Evolutionary conservation across 495 filamentous ascomycete genomes (phyloP).

Genomic region (Lasiosphaeria miniovina): DNA sequence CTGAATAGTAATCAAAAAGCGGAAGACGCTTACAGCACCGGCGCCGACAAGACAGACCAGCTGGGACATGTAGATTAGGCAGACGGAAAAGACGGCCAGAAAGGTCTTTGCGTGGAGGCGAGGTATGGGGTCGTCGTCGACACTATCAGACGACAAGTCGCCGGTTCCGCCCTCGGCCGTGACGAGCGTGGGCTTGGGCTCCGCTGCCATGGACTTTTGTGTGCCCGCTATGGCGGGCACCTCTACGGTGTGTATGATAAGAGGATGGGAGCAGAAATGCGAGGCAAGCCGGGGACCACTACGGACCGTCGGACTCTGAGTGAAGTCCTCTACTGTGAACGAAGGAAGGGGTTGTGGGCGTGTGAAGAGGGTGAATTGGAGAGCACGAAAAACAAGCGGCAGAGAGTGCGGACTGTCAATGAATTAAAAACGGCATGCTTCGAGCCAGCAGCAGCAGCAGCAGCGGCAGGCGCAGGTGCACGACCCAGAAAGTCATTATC

Average conservation of each 20-base stretch:
- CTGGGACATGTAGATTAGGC: slow-evolving; percentile 35
- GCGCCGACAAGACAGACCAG: slow-evolving; percentile 30
- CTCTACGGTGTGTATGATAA: not conserved
- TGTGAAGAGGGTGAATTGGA: no score
- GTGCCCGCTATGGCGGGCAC: not conserved
- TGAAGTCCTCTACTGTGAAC: no score
- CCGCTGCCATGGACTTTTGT: not conserved
- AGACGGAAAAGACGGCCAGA: slow-evolving; percentile 30
- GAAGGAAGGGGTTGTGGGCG: no score
- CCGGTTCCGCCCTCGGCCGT: not conserved
- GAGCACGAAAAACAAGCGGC: no score
- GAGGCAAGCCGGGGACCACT: not conserved
- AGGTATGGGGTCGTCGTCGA: slow-evolving; percentile 18
- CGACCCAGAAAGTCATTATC: no score
- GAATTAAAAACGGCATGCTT: no score
- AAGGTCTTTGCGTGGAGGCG: slow-evolving; percentile 32
- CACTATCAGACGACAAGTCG: not conserved
- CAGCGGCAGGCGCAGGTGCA: no score
- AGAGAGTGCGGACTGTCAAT: no score
- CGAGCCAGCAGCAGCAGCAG: no score
- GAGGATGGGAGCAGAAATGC: not conserved
- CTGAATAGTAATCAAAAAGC: no score
- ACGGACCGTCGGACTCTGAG: not conserved
- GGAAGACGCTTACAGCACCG: slow-evolving; percentile 27
- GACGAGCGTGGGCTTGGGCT: not conserved